Base-by-base conservation (phyloP, 2,329 filamentous ascomycete genomes). In the Fusarium sterilihyphosum region DNA sequence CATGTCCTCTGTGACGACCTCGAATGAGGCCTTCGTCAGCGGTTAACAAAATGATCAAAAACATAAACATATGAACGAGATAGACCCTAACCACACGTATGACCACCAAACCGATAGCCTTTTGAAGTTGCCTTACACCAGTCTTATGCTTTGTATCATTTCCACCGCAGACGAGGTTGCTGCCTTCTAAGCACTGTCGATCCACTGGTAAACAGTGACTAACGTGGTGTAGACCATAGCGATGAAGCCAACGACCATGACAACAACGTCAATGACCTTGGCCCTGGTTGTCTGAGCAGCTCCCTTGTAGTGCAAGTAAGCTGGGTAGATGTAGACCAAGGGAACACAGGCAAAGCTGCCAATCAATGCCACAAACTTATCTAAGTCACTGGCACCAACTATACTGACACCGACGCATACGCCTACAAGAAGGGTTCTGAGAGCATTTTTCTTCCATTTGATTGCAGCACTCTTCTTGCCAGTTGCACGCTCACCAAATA, bases 371-470 rank as follows among this genome's bases (percentile, higher is more conserved):
- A 94, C 92, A 74, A 94, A 94, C 71, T 92, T 91, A 81, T 94
- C 92, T 70, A 94, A 83, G 79, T 93, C 91, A 47, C 87, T 90
- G 1, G 92, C 91, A 22, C 92, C 92, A 4, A 90, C 75, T 18
- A 92, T 89, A 22, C 91, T 87, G 49, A 94, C 85, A 26, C 85
- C 84, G 14, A 89, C 90, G 72, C 91, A 93, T 14, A 91, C 43
- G 4, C 87, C 79, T 38, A 92, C 89, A 29, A 93, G 78, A 0
- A 80, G 76, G 0, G 89, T 86, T 29, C 92, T 86, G 75, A 94
- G 89, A 3, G 82, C 86, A 75, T 94, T 94, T 87, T 94, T 94
- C 83, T 91, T 91, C 92, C 92, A 94, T 80, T 94, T 94, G 71
- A 91, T 92, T 43, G 86, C 83, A 40, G 84, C 80, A 70, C 88